Percentiles rank a stretch among this genome's conserved stretches.
phyloP scores from a whole-genome alignment of 345 rosid genomes.

The Gossypium longicalyx region DNA sequence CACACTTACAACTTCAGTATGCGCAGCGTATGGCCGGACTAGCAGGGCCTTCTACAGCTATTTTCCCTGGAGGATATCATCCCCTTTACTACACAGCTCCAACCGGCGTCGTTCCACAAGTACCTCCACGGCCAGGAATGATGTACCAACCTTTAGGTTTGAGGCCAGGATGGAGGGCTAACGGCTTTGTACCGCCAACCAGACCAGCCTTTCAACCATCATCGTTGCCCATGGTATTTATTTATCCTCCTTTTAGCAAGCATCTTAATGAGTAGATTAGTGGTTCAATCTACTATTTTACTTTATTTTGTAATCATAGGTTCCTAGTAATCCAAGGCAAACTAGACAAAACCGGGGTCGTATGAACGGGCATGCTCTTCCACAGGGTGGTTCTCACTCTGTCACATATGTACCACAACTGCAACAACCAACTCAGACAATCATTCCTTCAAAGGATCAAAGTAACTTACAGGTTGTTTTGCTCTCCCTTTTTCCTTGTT shows the following conservation, averaged over 20 bases:
- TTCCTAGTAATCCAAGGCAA: slow-evolving; percentile 38
- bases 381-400: slow-evolving; percentile 31
- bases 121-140: slow-evolving; percentile 40
- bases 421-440: slow-evolving; percentile 38
- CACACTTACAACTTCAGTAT: slow-evolving; percentile 50
- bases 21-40: slow-evolving; percentile 40
- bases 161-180: slow-evolving; percentile 54
- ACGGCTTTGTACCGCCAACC: slow-evolving; percentile 41
- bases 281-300: neutral
- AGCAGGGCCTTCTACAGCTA: slow-evolving; percentile 47
- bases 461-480: slow-evolving; percentile 46
- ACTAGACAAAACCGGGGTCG: slow-evolving; percentile 47
- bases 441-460: slow-evolving; percentile 41
- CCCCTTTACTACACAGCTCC: slow-evolving; percentile 54
- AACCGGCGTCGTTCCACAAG: slow-evolving; percentile 45
- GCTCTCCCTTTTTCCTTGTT: neutral
- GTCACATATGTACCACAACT: slow-evolving; percentile 38
- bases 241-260: neutral
- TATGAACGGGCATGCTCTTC: slow-evolving; percentile 36
- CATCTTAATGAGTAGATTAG: neutral
- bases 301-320: slow-evolving; percentile 25
- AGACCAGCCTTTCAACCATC: slow-evolving; percentile 49
- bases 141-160: slow-evolving; percentile 57
- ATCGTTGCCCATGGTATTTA: slow-evolving; percentile 43
- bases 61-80: slow-evolving; percentile 56